Percentiles rank a stretch among this genome's conserved stretches.
phyloP scores from a whole-genome alignment of 1,284 basidiomycete species.

The Pseudozyma tsukubaensis region DNA sequence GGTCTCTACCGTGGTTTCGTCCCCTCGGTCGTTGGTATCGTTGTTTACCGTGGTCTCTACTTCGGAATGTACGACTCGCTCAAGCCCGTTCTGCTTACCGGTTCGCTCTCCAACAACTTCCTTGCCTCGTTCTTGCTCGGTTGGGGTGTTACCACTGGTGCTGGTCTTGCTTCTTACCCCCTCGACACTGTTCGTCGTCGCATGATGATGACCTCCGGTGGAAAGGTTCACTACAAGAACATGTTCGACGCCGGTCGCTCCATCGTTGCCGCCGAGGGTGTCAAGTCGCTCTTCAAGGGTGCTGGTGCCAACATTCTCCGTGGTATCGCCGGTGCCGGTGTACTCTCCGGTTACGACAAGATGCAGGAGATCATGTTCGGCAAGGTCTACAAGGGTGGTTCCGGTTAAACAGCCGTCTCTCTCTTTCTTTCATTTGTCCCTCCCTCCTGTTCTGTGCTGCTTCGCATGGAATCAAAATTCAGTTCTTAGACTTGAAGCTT shows the following conservation, averaged over 20 bases:
- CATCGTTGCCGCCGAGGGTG: slow-evolving; percentile 85
- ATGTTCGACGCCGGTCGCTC: slow-evolving; percentile 79
- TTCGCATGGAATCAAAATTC: slow-evolving; percentile 44
- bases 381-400: slow-evolving; percentile 68
- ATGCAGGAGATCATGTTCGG: slow-evolving; percentile 76
- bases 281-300: slow-evolving; percentile 77
- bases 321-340: slow-evolving; percentile 98
- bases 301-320: slow-evolving; percentile 97
- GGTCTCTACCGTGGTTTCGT: slow-evolving; percentile 70
- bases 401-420: slow-evolving; percentile 37
- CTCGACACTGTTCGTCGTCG: slow-evolving; percentile 69
- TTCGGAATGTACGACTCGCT: slow-evolving; percentile 70
- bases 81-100: slow-evolving; percentile 68
- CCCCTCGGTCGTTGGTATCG: slow-evolving; percentile 68
- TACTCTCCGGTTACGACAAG: slow-evolving; percentile 85
- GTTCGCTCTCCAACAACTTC: slow-evolving; percentile 67
- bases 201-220: slow-evolving; percentile 69
- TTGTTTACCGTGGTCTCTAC: slow-evolving; percentile 70
- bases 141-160: slow-evolving; percentile 68
- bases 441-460: slow-evolving; percentile 26
- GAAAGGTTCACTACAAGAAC: slow-evolving; percentile 68
- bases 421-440: background rate
- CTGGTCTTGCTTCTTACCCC: slow-evolving; percentile 69
- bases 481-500: slow-evolving; percentile 35
- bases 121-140: slow-evolving; percentile 68